Conservation (phyloP, 441 rosid genomes). For the Geranium incanum region DNA sequence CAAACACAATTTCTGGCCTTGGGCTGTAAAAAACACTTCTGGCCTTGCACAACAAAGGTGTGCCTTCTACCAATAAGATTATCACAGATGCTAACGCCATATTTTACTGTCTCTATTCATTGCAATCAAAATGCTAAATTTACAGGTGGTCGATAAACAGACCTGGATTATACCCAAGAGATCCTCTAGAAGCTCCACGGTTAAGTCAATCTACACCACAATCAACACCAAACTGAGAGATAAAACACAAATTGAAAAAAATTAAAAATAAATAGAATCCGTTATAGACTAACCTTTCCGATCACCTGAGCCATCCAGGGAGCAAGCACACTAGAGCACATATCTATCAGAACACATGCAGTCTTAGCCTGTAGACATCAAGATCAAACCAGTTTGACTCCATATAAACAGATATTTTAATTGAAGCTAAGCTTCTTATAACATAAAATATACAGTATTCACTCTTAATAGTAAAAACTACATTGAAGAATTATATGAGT, state of each 20-base stretch:
- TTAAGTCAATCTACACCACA: constrained; percentile 56
- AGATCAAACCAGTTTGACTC: constrained; percentile 18
- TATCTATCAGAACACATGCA: constrained; percentile 73
- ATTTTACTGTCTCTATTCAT: constrained; percentile 6
- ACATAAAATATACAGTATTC: not conserved
- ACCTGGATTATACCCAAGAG: constrained; percentile 75
- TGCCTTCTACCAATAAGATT: not conserved
- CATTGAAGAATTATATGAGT: not conserved
- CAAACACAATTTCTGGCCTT: not conserved
- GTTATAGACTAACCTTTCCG: constrained; percentile 54
- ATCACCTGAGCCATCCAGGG: constrained; percentile 70
- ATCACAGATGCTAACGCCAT: not conserved
- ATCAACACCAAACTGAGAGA: constrained; percentile 23
- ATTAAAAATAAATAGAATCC: constrained; percentile 13
- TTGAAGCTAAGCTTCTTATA: not conserved
- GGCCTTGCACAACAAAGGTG: not conserved
- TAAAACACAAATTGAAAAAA: constrained; percentile 13
- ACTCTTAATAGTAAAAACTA: not conserved
- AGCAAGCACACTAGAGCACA: constrained; percentile 64
- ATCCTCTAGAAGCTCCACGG: constrained; percentile 73
- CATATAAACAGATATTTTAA: not conserved
- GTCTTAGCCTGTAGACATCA: constrained; percentile 61
- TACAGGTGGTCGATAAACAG: constrained; percentile 13
- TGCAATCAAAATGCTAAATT: not conserved
- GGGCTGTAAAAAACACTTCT: not conserved